Conservation (phyloP, 192 early-diverging fungal species). For the Entomortierella lignicola region DNA sequence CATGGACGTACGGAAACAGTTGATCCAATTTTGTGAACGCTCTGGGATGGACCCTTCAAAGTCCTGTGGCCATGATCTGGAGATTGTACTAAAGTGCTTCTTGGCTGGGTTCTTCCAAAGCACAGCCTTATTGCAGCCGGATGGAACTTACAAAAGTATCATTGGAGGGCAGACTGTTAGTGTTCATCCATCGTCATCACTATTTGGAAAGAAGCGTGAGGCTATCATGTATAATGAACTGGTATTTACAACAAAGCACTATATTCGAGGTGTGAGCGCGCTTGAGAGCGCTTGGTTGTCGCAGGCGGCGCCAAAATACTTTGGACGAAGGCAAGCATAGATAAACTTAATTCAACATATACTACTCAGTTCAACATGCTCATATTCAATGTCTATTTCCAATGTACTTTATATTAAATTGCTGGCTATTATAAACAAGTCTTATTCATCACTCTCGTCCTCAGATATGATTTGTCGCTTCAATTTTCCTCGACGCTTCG, state of each 20-base stretch:
- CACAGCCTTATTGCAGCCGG: constrained; percentile 86
- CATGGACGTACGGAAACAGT: constrained; percentile 88
- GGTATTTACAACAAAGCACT: constrained; percentile 89
- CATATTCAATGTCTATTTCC: no score
- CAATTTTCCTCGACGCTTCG: constrained; percentile 16
- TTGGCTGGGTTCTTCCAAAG: constrained; percentile 92
- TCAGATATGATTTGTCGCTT: constrained; percentile 9
- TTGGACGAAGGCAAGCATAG: constrained; percentile 17
- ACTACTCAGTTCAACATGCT: no score
- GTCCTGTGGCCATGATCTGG: constrained; percentile 79
- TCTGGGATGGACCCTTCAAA: constrained; percentile 70
- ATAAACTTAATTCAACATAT: not conserved
- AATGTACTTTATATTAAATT: constrained; percentile 5
- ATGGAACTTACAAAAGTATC: constrained; percentile 86
- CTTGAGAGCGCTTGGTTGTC: constrained; percentile 87
- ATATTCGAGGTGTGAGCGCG: constrained; percentile 85
- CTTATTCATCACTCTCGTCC: constrained; percentile 22
- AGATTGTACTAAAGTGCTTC: constrained; percentile 85
- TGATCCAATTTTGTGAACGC: constrained; percentile 80
- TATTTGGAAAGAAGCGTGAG: constrained; percentile 83
- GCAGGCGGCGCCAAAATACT: constrained; percentile 78
- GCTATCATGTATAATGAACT: constrained; percentile 92
- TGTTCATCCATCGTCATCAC: constrained; percentile 89
- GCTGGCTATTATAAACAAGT: not conserved
- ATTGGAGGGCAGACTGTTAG: constrained; percentile 76